Percentiles rank a stretch among this genome's conserved stretches.
These are phyloP conservation scores for Chrysosporium queenslandicum DNA, from an alignment of 2,329 filamentous ascomycete species.

Conservation along the genomic window DNA sequence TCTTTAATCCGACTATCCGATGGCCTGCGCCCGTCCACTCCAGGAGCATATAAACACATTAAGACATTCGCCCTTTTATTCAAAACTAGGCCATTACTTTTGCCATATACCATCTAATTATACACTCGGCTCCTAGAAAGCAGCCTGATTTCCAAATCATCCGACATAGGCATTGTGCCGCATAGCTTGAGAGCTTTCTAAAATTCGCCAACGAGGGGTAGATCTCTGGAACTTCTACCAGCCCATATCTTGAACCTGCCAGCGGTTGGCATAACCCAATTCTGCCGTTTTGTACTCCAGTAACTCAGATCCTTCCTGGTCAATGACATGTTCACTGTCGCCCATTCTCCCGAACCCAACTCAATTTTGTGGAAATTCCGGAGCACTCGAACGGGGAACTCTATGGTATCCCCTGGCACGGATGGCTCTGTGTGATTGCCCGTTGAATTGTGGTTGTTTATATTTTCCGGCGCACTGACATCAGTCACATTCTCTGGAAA, in stretches of 20 bases:
- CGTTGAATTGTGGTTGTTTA: not conserved
- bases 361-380: conserved; percentile 45
- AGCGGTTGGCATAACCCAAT: conserved; percentile 27
- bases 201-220: conserved; percentile 18
- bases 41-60: too few species aligned
- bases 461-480: conserved; percentile 24
- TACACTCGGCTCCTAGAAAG: too few species aligned
- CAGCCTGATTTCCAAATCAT: too few species aligned
- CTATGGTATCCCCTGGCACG: not conserved
- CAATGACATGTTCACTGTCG: conserved; percentile 39
- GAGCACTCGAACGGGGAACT: conserved; percentile 32
- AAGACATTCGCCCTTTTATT: too few species aligned
- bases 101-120: too few species aligned
- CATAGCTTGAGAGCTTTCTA: not conserved
- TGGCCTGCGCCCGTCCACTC: too few species aligned
- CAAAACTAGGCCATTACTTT: too few species aligned
- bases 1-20: not conserved
- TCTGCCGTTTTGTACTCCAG: conserved; percentile 29
- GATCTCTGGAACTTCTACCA: conserved; percentile 23
- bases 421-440: not conserved
- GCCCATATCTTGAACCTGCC: conserved; percentile 21
- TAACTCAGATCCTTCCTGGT: conserved; percentile 30
- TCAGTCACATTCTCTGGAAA: conserved; percentile 35
- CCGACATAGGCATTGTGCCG: too few species aligned
- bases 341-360: conserved; percentile 35